Evolutionary conservation across 2,329 filamentous ascomycete species (phyloP).

Genomic region (Fusarium sp.): DNA sequence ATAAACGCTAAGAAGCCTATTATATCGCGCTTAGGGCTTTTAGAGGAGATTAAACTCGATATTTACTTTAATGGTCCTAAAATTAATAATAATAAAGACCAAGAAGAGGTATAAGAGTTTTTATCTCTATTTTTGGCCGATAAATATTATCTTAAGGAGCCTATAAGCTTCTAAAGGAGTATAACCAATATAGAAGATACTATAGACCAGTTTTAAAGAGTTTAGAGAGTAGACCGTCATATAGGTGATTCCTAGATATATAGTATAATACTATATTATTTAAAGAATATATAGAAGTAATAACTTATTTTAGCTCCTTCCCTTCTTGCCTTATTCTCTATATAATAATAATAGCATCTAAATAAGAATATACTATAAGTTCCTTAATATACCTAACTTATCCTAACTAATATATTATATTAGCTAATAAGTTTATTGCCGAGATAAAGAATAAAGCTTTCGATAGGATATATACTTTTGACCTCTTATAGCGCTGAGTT

Average conservation of each 20-base stretch:
- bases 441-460: too few relatives aligned
- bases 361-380: neutral
- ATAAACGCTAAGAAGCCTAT: too few relatives aligned
- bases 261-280: neutral
- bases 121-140: conserved; percentile 1
- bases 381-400: neutral
- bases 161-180: neutral
- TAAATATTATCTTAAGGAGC: conserved; percentile 7
- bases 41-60: neutral
- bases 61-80: neutral
- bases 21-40: neutral
- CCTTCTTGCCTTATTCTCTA: neutral
- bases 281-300: neutral
- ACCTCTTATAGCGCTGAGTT: neutral
- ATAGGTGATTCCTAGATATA: conserved; percentile 5
- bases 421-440: neutral
- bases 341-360: neutral
- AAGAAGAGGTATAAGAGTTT: neutral
- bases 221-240: neutral
- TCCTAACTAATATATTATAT: neutral
- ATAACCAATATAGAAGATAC: neutral
- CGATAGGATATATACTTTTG: neutral
- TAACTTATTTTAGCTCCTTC: neutral
- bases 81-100: neutral
- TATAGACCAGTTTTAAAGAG: conserved; percentile 5